phyloP scores from a whole-genome alignment of 176 grass and related monocot species.

The Aegilops umbellulata region DNA sequence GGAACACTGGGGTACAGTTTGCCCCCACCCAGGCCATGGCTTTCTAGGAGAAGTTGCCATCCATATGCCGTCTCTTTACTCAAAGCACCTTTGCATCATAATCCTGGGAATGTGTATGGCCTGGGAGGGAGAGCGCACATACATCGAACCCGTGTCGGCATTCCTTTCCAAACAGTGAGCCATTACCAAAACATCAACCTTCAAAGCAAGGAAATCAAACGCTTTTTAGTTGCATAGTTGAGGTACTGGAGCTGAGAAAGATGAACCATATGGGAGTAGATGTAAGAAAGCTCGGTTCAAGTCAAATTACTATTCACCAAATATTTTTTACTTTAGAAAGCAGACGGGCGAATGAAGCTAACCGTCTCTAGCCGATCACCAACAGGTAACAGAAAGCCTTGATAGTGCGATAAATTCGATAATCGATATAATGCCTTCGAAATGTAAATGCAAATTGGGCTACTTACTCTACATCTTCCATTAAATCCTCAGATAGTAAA shows the following conservation, averaged over 20 bases:
- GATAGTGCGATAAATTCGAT: not conserved
- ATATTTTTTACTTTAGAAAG: not conserved
- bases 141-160: constrained; percentile 33
- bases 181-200: not conserved
- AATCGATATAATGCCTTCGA: not conserved
- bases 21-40: constrained; percentile 46
- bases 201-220: constrained; percentile 8
- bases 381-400: constrained; percentile 13
- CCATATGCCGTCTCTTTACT: constrained; percentile 50
- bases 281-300: constrained; percentile 3
- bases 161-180: constrained; percentile 24
- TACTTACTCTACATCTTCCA: not conserved
- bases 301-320: constrained; percentile 7
- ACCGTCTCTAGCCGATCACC: constrained; percentile 17
- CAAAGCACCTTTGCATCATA: constrained; percentile 54
- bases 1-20: constrained; percentile 47
- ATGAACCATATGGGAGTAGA: not conserved
- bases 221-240: not conserved
- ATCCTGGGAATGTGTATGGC: constrained; percentile 21
- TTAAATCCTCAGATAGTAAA: not conserved
- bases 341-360: not conserved
- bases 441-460: not conserved
- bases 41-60: constrained; percentile 42
- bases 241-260: not conserved
- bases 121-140: not conserved